Base-by-base conservation (phyloP, 768 basidiomycete species). In the Amanita phalloides region DNA sequence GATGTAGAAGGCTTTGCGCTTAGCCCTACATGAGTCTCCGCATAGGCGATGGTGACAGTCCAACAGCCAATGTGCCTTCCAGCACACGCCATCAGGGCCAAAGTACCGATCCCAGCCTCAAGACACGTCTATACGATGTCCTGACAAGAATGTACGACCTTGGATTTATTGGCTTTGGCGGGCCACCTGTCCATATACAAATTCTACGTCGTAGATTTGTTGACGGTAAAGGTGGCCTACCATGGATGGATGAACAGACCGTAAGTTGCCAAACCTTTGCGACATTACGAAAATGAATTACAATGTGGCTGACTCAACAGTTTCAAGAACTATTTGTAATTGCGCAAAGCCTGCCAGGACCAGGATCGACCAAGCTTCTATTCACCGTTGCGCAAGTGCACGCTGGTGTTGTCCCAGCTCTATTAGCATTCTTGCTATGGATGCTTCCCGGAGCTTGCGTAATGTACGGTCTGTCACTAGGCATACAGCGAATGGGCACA, bases 261-360 rank as follows among this genome's bases (percentile, higher is more conserved):
- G 71, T 76, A 28, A 44, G 61, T 61, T 14, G 28, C 11, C 13
- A 9, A 28, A 10, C 14, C 25, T 33, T 25, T 39, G 39, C 14
- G 23, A 11, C 36, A 42, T 33, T 20, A 6, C 53, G 53, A n/a
- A 44, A 32, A 47, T 7, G 57, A 25, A 25, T 25, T 25, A 25
- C 17, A 17, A 17, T 17, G 25, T 25, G 25, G 58, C 6, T 53
- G 25, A 25, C 30, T 9, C 11, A 38, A 28, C 48, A 71, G 68
- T 71, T 67, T 49, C 66, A 69, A 53, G 75, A 78, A 45, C 60
- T 76, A 7, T 76, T 79, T 52, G 73, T 76, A 0, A 59, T 78
- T 7, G 62, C 66, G 0, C 72, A 74, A 48, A 74, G 72, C 2
- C 60, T 78, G 1, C 76, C 76, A 3, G 76, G 77, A 2, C 76